Conservation (phyloP, 2,329 filamentous ascomycete genomes). For the Periglandula ipomoeae region DNA sequence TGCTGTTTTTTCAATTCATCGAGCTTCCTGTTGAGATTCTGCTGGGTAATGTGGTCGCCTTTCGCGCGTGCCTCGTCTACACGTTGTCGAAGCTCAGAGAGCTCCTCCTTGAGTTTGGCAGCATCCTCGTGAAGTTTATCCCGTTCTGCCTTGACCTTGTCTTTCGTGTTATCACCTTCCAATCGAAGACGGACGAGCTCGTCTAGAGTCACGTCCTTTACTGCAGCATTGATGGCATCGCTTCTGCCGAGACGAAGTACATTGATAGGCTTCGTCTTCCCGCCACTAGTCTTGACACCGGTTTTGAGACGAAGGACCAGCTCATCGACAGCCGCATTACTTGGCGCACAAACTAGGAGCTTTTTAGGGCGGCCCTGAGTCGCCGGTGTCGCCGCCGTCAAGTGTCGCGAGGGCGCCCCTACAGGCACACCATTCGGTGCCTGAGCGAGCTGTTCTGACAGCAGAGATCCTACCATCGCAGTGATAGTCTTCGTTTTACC, state of each 20-base stretch:
- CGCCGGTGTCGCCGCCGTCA: conserved; percentile 11
- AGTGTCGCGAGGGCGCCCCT: conserved; percentile 20
- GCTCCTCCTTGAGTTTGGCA: conserved; percentile 63
- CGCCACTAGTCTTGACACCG: conserved; percentile 70
- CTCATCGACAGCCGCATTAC: conserved; percentile 96
- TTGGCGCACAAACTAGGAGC: conserved; percentile 91
- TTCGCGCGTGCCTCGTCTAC: conserved; percentile 58
- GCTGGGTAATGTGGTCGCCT: conserved; percentile 36
- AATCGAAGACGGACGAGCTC: conserved; percentile 76
- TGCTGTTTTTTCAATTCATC: conserved; percentile 71
- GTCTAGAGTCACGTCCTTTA: conserved; percentile 87
- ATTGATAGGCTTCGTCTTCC: conserved; percentile 66
- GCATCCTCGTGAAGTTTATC: conserved; percentile 56
- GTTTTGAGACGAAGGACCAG: conserved; percentile 85
- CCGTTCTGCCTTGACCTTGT: conserved; percentile 44
- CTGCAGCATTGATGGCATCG: conserved; percentile 83
- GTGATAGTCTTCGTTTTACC: conserved; percentile 98
- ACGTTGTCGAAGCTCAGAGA: conserved; percentile 61
- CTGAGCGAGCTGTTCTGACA: conserved; percentile 28
- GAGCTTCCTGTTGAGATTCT: conserved; percentile 63
- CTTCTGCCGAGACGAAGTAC: conserved; percentile 84
- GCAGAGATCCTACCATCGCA: conserved; percentile 82
- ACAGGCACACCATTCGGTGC: conserved; percentile 22
- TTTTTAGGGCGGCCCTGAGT: conserved; percentile 54
- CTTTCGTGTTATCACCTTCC: conserved; percentile 48